phyloP scores from a whole-genome alignment of 345 rosid genomes.

The Boechera stricta region DNA sequence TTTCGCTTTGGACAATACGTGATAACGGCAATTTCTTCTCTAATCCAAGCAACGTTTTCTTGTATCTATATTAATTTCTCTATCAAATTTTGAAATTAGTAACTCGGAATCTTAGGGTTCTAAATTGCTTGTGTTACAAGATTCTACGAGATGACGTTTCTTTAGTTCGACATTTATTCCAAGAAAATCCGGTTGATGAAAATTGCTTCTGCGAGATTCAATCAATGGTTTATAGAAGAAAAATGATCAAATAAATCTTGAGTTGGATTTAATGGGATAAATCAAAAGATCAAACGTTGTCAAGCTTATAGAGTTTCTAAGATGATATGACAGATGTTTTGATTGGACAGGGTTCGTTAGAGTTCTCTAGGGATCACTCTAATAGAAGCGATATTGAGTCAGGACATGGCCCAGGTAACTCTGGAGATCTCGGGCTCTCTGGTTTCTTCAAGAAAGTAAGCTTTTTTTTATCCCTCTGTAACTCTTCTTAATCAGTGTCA shows the following conservation, averaged over 20 bases:
- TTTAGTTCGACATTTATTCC: neutral
- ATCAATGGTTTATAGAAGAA: neutral
- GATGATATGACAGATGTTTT: constrained; percentile 11
- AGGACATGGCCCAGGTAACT: constrained; percentile 56
- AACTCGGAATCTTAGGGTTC: constrained; percentile 11
- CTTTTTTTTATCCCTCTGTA: neutral
- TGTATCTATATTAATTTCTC: neutral
- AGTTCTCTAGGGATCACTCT: constrained; percentile 70
- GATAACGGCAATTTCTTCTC: neutral
- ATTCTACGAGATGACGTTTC: neutral
- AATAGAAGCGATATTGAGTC: constrained; percentile 84
- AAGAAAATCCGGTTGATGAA: neutral
- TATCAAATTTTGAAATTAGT: neutral
- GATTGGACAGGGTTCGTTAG: constrained; percentile 73
- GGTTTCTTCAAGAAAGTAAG: constrained; percentile 90
- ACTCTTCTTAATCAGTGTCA: constrained; percentile 17
- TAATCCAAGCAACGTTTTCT: neutral
- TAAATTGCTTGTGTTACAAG: constrained; percentile 32
- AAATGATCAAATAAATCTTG: neutral
- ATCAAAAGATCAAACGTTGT: neutral
- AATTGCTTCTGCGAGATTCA: neutral
- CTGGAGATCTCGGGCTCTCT: constrained; percentile 78
- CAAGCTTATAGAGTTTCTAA: neutral
- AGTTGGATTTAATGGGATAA: neutral
- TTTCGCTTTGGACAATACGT: constrained; percentile 14